Evolutionary conservation across 768 basidiomycete species (phyloP), one percentile per base, ranked within the genome.

Genomic region (Gloeophyllum trabeum): DNA sequence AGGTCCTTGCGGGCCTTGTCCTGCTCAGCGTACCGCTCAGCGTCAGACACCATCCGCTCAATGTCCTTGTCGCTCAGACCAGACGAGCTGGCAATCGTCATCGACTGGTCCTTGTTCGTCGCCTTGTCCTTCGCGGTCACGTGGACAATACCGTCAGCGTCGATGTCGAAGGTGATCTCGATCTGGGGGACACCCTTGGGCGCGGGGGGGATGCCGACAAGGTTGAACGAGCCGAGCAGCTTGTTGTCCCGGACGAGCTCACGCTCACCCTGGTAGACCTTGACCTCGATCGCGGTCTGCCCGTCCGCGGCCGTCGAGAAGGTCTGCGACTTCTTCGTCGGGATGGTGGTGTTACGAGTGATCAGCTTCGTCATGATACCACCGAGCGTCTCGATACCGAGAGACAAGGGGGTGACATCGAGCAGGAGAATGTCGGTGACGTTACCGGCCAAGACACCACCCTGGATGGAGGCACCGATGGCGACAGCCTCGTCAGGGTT

Each of bases 301-400:
- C 96, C 94, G 48, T 99, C 96, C 28, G 94, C 94, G 30, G 96
- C 94, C 13, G 96, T 99, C 3, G 94, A 98, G 76, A 99, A 98
- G 35, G 84, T 86, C 62, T 98, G 94, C 0, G 90, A 92, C 76
- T 99, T 99, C 76, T 99, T 99, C 52, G 94, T 97, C 4, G 96
- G 96, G 64, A 98, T 98, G 44, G 96, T 98, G 7, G 96, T 99
- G 71, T 99, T 99, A 46, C 96, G 85, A 57, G 73, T 83, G 66
- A 99, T 99, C 35, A 99, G 78, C 65, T 97, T 94, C 50, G 94
- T 98, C 90, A 99, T 98, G 65, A 99, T 97, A 57, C 96, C 96
- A 51, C 96, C 93, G 48, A 97, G 89, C 7, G 94, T 98, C 67
- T 96, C 92, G 42, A 91, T 91, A 68, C 79, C 79, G 50, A 99